Evolutionary conservation across 83 land plant genomes (phyloP).

Genomic region (Diphasiastrum complanatum): DNA sequence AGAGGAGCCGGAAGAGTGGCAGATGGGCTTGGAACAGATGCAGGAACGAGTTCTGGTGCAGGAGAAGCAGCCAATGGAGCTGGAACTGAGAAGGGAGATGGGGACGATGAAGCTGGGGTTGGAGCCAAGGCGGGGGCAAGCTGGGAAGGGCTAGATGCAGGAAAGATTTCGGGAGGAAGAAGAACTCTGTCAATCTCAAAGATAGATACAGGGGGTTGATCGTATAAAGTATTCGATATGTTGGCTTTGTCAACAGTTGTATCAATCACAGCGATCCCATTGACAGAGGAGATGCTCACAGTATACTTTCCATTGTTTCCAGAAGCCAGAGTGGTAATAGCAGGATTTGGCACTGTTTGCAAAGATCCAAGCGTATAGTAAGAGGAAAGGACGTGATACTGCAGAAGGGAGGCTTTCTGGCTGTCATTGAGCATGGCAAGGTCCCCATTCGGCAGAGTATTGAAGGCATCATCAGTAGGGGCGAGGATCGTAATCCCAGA

Average conservation of each 20-base stretch:
- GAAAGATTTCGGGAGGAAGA: too few relatives aligned
- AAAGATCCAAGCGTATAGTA: slow-evolving; percentile 35
- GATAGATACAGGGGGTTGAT: too few relatives aligned
- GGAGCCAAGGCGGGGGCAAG: too few relatives aligned
- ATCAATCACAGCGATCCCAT: slow-evolving; percentile 38
- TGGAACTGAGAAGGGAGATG: too few relatives aligned
- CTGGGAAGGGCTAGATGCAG: too few relatives aligned
- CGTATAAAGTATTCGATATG: too few relatives aligned
- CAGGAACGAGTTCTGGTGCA: too few relatives aligned
- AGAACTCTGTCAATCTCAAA: too few relatives aligned
- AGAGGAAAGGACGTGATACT: slow-evolving; percentile 44
- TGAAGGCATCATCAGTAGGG: slow-evolving; percentile 64
- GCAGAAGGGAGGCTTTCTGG: slow-evolving; percentile 44
- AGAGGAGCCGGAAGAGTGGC: too few relatives aligned
- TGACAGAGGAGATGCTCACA: slow-evolving; percentile 39
- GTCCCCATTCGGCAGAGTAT: slow-evolving; percentile 43
- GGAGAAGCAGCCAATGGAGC: too few relatives aligned
- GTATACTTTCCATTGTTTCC: slow-evolving; percentile 23
- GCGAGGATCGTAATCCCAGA: slow-evolving; percentile 60
- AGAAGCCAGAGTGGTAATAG: slow-evolving; percentile 42
- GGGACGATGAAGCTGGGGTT: too few relatives aligned
- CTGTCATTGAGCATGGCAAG: slow-evolving; percentile 34
- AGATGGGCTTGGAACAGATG: too few relatives aligned
- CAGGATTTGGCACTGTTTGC: slow-evolving; percentile 50
- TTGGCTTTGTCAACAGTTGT: slow-evolving; percentile 39